Percentiles rank a stretch among this genome's conserved stretches.
These are phyloP conservation scores for Termitomyces eurrhizus DNA, from an alignment of 768 basidiomycete genomes.

Conservation along the genomic window DNA sequence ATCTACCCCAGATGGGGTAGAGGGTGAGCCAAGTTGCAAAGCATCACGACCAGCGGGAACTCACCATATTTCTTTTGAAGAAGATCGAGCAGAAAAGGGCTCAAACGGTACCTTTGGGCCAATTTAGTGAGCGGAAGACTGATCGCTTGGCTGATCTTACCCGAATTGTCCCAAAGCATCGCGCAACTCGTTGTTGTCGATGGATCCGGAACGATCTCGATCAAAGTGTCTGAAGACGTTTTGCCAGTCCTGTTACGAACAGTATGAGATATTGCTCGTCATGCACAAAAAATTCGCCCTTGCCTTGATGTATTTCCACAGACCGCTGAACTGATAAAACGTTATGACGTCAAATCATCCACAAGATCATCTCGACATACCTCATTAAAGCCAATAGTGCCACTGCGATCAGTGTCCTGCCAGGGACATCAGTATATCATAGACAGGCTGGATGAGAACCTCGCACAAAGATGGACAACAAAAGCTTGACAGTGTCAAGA, in stretches of 20 bases:
- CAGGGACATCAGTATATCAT: neutral
- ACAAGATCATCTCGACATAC: conserved; percentile 28
- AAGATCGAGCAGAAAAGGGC: conserved; percentile 59
- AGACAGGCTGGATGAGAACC: neutral
- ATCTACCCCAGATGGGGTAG: conserved; percentile 42
- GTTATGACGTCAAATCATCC: conserved; percentile 13
- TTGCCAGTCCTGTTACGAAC: conserved; percentile 68
- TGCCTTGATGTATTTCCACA: conserved; percentile 81
- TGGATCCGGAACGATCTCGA: conserved; percentile 76
- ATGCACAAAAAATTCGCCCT: neutral
- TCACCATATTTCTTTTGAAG: conserved; percentile 80
- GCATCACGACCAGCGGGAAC: conserved; percentile 9
- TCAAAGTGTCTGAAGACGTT: conserved; percentile 82
- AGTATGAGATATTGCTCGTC: neutral
- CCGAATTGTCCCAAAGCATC: conserved; percentile 76
- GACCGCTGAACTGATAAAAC: conserved; percentile 56
- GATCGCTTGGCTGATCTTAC: conserved; percentile 22
- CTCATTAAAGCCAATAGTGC: conserved; percentile 79
- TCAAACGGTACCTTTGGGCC: conserved; percentile 53
- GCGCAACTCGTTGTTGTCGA: conserved; percentile 65
- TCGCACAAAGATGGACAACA: conserved; percentile 79
- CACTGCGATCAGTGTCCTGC: conserved; percentile 68
- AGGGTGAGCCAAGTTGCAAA: conserved; percentile 18
- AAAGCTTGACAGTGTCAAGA: conserved; percentile 79
- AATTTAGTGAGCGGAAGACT: neutral